Base-by-base conservation (phyloP, 768 basidiomycete genomes). In the Royoungia palumana region DNA sequence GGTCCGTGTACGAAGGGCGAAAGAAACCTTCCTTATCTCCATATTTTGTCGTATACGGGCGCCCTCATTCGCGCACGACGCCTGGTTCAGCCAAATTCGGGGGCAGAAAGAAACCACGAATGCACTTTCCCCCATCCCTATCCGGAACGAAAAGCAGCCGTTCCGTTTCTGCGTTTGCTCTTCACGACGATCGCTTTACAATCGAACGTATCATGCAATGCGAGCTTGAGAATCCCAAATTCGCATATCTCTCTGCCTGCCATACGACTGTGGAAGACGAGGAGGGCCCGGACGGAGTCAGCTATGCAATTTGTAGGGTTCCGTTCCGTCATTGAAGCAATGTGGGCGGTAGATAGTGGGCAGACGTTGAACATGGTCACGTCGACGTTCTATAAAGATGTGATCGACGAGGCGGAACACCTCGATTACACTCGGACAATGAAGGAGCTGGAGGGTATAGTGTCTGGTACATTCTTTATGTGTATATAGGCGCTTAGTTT, bases 281-380 rank as follows among this genome's bases (percentile, higher is more conserved):
- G 19, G 34, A 35, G 24, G 8, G 8, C 24, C 24, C 24, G 8
- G 24, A 25, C 24, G 24, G 8, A 8, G 38, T 21, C 17, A 4
- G 41, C 41, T 10, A 42, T 42, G 41, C 41, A 21, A 17, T 42
- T 42, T 32, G 41, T 30, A 11, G 28, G 41, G 13, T 42, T 42
- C 30, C n/a, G 41, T 11, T 42, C 41, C 2, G 41, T 42, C 28
- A 30, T 42, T 12, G 41, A 28, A 14, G 24, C 55, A 36, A 20
- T 64, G 51, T 66, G 63, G 60, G 55, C 50, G 0, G 44, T 58
- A 13, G 49, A 55, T 10, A 46, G 51, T 17, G 41, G 6, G 5
- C 5, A 47, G 17, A 46, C 35, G n/a, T n/a, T n/a, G 19, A 36
- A 16, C 42, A 2, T 49, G 43, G 48, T 54, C 5, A 44, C 50